These are phyloP conservation scores for Neoscytalidium dimidiatum DNA, from an alignment of 2,329 filamentous ascomycete genomes.

Conservation along the genomic window DNA sequence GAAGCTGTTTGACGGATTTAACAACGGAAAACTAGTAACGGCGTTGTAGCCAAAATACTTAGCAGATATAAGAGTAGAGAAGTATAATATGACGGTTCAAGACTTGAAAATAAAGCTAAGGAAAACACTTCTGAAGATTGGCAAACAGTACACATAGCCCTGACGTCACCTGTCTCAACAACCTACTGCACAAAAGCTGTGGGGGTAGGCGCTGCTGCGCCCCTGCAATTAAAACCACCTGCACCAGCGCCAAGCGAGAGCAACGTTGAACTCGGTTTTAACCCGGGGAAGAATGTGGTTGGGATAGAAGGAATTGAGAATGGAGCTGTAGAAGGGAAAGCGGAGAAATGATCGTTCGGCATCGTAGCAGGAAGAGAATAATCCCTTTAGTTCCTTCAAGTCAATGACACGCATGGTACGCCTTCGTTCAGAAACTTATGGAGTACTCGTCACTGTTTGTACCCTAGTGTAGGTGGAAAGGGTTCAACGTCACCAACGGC, in stretches of 20 bases:
- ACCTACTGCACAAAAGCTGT: no score
- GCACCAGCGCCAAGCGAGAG: not conserved
- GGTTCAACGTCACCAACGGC: not conserved
- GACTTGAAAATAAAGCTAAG: no score
- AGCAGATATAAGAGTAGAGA: no score
- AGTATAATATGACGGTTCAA: no score
- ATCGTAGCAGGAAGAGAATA: not conserved
- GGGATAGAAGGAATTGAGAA: not conserved
- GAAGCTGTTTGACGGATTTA: constrained; percentile 42
- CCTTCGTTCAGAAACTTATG: not conserved
- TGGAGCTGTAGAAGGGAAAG: not conserved
- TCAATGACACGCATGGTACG: not conserved
- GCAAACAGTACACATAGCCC: no score
- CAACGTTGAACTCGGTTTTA: not conserved
- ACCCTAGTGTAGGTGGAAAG: not conserved
- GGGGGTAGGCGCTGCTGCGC: no score
- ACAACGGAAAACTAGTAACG: not conserved
- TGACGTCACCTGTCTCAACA: no score
- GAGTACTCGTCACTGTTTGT: not conserved
- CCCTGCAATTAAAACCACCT: no score
- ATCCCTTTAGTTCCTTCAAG: not conserved
- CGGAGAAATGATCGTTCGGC: not conserved
- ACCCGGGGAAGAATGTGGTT: not conserved
- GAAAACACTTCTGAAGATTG: no score
- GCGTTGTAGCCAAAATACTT: no score